Evolutionary conservation across 306 rosid species (phyloP), one percentile per base, ranked within the genome.

Genomic region (Cicer cuneatum): DNA sequence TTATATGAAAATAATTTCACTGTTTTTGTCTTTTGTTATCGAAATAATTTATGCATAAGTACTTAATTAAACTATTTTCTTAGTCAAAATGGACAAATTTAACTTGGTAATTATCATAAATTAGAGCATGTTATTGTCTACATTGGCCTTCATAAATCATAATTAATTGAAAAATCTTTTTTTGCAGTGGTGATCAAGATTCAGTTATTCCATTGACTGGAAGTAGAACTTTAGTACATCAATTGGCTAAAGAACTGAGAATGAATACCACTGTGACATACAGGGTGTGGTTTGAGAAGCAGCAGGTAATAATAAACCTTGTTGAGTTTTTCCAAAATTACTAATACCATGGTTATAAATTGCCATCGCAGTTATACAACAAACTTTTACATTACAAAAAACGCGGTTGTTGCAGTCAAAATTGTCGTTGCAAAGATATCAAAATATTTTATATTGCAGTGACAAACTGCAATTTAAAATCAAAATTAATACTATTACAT

Each of bases 151-250:
- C 4, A 41, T 29, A 3, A 29, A 29, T 5, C 35, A 29, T 29
- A 52, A 14, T 41, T 14, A 71, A 61, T 63, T 54, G 45, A 43
- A 11, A 39, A 16, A 11, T 60, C 8, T 74, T 51, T 60, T 68
- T 75, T 37, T 77, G 56, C 85, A 94, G 99, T 80, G 99, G 99
- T 12, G 99, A 94, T 79, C 99, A 94, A 73, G 99, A 94, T 83
- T 94, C 97, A 45, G 99, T 94, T 11, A 94, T 94, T 10, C 99
- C 99, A 6, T 83, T 94, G 71, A 94, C 89, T 5, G 98, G 98
- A 51, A 94, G 97, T 70, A 80, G 98, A 78, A 90, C 72, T 9
- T 83, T 91, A 79, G 90, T 94, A 61, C 89, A 86, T 47, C 76
- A 83, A 54, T 83, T 94, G 69, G 92, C 98, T 13, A 83, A 67